Evolutionary conservation across 768 basidiomycete genomes (phyloP), one percentile per base, ranked within the genome.

Genomic region (Naganishia vaughanmartiniae): DNA sequence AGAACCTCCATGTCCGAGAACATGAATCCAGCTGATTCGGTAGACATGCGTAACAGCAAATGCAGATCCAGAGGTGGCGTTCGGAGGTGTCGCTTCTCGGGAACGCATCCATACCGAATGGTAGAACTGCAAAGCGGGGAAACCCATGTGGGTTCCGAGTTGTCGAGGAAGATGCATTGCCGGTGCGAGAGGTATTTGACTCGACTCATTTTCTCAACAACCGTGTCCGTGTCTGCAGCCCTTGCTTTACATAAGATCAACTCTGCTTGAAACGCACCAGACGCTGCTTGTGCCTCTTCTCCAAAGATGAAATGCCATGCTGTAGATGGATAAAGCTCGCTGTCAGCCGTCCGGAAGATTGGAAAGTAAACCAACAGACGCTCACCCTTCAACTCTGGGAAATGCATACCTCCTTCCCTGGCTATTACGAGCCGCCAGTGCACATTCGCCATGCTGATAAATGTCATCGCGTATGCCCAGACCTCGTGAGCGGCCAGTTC

Each of bases 31-130:
- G 48, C 51, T 19, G 39, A 54, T 36, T 34, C 53, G 14, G 67
- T 68, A 0, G 67, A 56, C 54, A 68, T 54, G 42, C 53, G 42
- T 31, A 68, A 12, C 33, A 68, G 45, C n/a, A 54, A 24, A n/a
- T 68, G 67, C 21, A 68, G 11, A 42, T 63, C 39, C 24, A 63
- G n/a, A 17, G 42, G 46, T 7, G 60, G 39, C 6, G 60, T 24
- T 4, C 10, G n/a, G 1, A 6, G n/a, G 48, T 51, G 24, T 26
- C 36, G 39, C n/a, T 42, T 46, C 4, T 9, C 30, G 30, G 39
- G 26, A 4, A 26, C 9, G 15, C 34, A 42, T 42, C 36, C 31
- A 21, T 45, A 34, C 12, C 46, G 39, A 15, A 63, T 63, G 6
- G 39, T 55, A 21, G 19, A 21, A 19, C 54, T 45, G 53, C 53